phyloP scores from a whole-genome alignment of 306 rosid genomes.

The Lotus japonicus region DNA sequence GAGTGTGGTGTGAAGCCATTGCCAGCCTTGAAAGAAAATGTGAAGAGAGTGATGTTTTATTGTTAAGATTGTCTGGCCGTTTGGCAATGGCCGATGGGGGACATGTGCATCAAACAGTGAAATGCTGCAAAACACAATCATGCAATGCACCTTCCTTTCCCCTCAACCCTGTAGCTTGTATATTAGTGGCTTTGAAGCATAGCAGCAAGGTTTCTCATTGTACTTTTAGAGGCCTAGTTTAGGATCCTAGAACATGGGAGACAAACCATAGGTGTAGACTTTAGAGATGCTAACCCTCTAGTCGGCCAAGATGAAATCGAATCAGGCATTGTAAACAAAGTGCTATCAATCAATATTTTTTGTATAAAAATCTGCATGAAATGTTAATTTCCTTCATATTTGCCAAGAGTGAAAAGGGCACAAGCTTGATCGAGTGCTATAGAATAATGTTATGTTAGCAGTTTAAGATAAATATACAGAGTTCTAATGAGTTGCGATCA shows the following conservation, averaged over 20 bases:
- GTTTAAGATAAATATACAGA: too few relatives aligned
- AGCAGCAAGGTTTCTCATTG: conserved; percentile 17
- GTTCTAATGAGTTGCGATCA: too few relatives aligned
- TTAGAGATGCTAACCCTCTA: conserved; percentile 17
- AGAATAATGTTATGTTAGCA: too few relatives aligned
- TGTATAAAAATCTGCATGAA: conserved; percentile 14
- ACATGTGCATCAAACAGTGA: conserved; percentile 19
- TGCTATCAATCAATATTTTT: conserved; percentile 23
- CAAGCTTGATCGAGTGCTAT: too few relatives aligned
- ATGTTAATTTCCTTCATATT: not conserved
- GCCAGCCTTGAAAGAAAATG: conserved; percentile 93
- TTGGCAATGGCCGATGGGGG: not conserved
- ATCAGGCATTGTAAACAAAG: conserved; percentile 29
- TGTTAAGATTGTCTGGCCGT: conserved; percentile 39
- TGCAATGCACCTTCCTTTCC: not conserved
- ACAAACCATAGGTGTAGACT: conserved; percentile 21
- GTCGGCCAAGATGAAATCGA: not conserved
- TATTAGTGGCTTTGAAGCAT: too few relatives aligned
- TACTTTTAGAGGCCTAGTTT: conserved; percentile 32
- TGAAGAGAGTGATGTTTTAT: conserved; percentile 96
- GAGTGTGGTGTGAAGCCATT: conserved; percentile 76
- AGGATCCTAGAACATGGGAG: conserved; percentile 24
- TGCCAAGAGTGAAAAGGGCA: not conserved
- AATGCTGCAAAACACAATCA: conserved; percentile 20
- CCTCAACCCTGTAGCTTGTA: conserved; percentile 4